Base-by-base conservation (phyloP, 2,329 filamentous ascomycete genomes). In the Colletotrichum cuscutae region DNA sequence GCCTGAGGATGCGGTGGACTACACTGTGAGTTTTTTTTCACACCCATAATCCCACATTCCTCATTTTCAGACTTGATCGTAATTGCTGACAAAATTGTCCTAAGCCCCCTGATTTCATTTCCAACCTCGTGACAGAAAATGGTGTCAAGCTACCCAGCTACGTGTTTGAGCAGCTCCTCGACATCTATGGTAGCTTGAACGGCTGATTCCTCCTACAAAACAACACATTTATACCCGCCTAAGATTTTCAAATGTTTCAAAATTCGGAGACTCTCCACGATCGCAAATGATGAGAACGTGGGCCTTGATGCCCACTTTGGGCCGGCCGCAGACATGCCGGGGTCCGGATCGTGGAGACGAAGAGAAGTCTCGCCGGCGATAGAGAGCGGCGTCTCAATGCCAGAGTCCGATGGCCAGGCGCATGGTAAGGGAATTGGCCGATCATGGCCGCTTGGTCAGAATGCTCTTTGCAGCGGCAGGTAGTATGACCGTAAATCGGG, bases 91-190 rank as follows among this genome's bases (percentile, higher is more conserved):
- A 24, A n/a, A 5, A 9, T 13, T 59, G 24, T 13, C 24, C 56
- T 67, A 11, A 93, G 86, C 91, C 92, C 7, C 92, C 92, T 2
- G 87, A 91, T 60, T 76, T 93, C 42, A 92, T 95, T 74, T 91
- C 91, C 11, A 92, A 91, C 35, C 89, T 95, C 76, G 92, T 95
- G 76, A 95, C 93, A 1, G 93, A 95, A 80, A 91, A 90, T 63
- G 93, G 93, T 58, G 89, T 94, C 61, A 87, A 94, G 76, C 89
- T 92, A 56, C 91, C 93, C 0, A 90, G 89, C 70, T 92, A 92
- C 30, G 92, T 94, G 42, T 91, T 91, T 71, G 91, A 93, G 77
- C 90, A 93, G 80, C 84, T 94, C 57, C 91, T 94, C 76, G 90
- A 91, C 79, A 92, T 92, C 49, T 87, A 87, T 75, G 84, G 84